phyloP scores from a whole-genome alignment of 805 yeast species.

The Candida tammaniensis region DNA sequence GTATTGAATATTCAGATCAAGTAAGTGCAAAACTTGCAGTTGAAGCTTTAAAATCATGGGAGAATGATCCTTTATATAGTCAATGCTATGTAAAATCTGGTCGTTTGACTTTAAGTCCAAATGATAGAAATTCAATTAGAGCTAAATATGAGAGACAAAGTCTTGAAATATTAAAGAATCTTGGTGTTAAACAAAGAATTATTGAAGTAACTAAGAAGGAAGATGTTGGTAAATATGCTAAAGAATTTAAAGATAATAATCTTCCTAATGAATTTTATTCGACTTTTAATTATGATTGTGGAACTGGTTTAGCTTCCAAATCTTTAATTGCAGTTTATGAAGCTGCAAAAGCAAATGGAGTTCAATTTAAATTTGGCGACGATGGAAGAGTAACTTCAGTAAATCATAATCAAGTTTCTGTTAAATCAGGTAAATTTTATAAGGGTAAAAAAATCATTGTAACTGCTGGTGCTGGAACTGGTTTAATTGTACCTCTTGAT shows the following conservation, averaged over 20 bases:
- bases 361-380: conserved; percentile 12
- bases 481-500: conserved; percentile 24
- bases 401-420: conserved; percentile 5
- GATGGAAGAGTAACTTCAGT: conserved; percentile 12
- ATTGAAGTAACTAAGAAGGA: conserved; percentile 6
- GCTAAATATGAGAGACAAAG: conserved; percentile 12
- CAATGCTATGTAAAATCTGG: conserved; percentile 12
- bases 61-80: conserved; percentile 32
- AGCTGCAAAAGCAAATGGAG: conserved; percentile 10
- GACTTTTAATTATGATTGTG: conserved; percentile 15
- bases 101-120: conserved; percentile 14
- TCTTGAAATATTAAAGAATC: conserved; percentile 8
- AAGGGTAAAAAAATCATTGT: conserved; percentile 32
- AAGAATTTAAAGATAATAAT: conserved; percentile 10
- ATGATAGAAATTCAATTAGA: conserved; percentile 10
- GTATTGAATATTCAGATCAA: conserved; percentile 19
- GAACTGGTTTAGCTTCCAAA: conserved; percentile 13
- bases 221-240: conserved; percentile 6
- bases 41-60: conserved; percentile 38
- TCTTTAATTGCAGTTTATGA: conserved; percentile 14
- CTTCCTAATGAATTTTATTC: conserved; percentile 10
- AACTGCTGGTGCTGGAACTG: conserved; percentile 38
- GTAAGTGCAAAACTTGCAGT: conserved; percentile 27
- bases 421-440: conserved; percentile 20
- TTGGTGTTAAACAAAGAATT: conserved; percentile 12